Conservation (phyloP, 176 grass and related monocot species). For the Rhynchospora pubera region DNA sequence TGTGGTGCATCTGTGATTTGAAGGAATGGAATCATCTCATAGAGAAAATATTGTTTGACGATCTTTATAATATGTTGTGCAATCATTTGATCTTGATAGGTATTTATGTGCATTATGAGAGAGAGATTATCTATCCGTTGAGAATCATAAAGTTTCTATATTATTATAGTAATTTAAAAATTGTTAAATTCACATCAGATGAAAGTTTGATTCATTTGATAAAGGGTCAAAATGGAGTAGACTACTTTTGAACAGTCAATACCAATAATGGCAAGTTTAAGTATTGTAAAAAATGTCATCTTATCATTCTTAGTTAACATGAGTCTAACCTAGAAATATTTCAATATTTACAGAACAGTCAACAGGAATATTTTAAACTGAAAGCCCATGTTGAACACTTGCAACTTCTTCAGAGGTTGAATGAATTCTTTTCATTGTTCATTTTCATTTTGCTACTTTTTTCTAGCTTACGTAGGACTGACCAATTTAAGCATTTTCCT, state of each 20-base stretch:
- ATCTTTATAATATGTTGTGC: background rate
- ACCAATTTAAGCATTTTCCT: background rate
- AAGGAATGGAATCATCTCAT: background rate
- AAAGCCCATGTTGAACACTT: constrained; percentile 30
- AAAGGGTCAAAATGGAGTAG: background rate
- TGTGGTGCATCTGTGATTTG: background rate
- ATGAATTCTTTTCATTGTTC: background rate
- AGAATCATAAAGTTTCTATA: background rate
- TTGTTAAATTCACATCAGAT: background rate
- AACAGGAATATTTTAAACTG: constrained; percentile 39
- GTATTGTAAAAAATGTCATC: background rate
- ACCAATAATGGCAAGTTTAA: background rate
- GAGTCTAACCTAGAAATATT: background rate
- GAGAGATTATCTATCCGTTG: background rate
- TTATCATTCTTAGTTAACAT: background rate
- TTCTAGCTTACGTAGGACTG: background rate
- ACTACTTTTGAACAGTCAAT: background rate
- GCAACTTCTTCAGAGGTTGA: constrained; percentile 37
- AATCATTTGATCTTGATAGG: background rate
- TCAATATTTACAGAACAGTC: constrained; percentile 24
- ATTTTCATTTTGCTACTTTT: background rate
- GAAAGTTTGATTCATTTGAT: background rate
- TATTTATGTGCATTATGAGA: background rate
- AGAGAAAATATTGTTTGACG: background rate
- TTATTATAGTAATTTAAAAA: background rate